Evolutionary conservation across 306 rosid genomes (phyloP).

Genomic region (Macrotyloma uniflorum): DNA sequence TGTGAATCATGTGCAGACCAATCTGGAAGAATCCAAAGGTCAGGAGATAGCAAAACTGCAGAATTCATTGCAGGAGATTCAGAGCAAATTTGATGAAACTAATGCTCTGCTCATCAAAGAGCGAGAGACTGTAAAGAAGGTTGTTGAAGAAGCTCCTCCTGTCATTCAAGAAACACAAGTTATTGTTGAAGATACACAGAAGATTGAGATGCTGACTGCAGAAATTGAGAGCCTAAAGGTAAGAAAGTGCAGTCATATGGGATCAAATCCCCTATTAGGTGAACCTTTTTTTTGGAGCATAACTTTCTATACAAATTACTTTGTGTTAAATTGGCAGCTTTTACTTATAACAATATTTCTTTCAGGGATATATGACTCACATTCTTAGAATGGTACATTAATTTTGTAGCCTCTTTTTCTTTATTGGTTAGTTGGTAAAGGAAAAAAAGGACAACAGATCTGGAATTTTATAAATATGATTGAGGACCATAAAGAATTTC

Average conservation of each 20-base stretch:
- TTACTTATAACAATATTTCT: conserved; percentile 14
- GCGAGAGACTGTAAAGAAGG: conserved; percentile 63
- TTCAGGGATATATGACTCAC: conserved; percentile 1
- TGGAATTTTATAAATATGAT: conserved; percentile 10
- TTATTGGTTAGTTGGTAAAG: conserved; percentile 12
- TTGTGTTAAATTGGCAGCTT: conserved; percentile 20
- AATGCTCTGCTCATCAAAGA: conserved; percentile 67
- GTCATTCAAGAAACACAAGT: conserved; percentile 75
- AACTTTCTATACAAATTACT: conserved; percentile 18
- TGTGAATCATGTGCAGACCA: conserved; percentile 63
- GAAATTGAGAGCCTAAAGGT: conserved; percentile 80
- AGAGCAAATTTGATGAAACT: conserved; percentile 68
- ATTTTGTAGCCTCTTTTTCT: conserved; percentile 2
- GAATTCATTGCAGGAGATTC: conserved; percentile 74
- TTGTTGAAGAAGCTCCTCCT: conserved; percentile 71
- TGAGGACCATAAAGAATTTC: conserved; percentile 19
- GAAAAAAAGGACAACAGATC: neutral
- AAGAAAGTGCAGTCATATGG: conserved; percentile 35
- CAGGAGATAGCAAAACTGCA: conserved; percentile 77
- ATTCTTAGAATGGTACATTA: neutral
- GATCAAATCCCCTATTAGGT: conserved; percentile 24
- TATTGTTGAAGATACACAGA: conserved; percentile 75
- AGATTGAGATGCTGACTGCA: conserved; percentile 55
- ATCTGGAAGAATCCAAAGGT: conserved; percentile 79
- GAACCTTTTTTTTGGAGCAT: conserved; percentile 30